Evolutionary conservation across 192 early-diverging fungal genomes (phyloP).

Genomic region (Polychytrium aggregatum): DNA sequence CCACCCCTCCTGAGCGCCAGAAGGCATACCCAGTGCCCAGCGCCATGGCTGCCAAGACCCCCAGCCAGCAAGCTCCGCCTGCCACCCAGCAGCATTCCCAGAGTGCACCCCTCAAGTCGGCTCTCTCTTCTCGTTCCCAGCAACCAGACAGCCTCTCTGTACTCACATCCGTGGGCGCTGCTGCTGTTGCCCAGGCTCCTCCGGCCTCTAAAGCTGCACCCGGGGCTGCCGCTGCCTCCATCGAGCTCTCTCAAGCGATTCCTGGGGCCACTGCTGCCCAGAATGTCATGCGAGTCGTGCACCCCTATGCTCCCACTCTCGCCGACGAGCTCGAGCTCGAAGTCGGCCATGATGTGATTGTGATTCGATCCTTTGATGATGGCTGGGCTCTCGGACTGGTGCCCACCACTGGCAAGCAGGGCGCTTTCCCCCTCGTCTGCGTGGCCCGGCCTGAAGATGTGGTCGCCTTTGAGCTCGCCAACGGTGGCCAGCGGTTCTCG

Average conservation of each 20-base stretch:
- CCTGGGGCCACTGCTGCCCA: background rate
- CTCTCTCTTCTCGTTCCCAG: too few relatives aligned
- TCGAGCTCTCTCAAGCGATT: background rate
- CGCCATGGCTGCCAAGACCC: too few relatives aligned
- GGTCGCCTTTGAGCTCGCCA: too few relatives aligned
- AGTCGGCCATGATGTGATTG: conserved; percentile 17
- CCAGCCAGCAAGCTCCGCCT: too few relatives aligned
- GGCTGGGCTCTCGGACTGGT: conserved; percentile 22
- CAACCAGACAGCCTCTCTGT: background rate
- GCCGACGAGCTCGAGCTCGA: conserved; percentile 21
- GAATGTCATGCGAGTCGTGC: conserved; percentile 10
- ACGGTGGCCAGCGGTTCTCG: too few relatives aligned
- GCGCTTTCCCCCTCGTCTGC: conserved; percentile 23
- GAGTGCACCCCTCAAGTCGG: too few relatives aligned
- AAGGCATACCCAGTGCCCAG: too few relatives aligned
- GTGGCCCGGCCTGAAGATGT: background rate
- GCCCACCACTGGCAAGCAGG: conserved; percentile 7
- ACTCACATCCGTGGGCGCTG: background rate
- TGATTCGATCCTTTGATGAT: conserved; percentile 23
- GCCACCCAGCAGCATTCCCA: too few relatives aligned
- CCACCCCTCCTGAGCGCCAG: too few relatives aligned
- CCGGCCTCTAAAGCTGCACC: background rate
- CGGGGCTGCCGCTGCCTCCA: background rate
- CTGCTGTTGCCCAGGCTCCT: background rate
- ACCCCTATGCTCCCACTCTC: conserved; percentile 17